Evolutionary conservation across 768 basidiomycete genomes (phyloP).

Genomic region (Lactarius psammicola): DNA sequence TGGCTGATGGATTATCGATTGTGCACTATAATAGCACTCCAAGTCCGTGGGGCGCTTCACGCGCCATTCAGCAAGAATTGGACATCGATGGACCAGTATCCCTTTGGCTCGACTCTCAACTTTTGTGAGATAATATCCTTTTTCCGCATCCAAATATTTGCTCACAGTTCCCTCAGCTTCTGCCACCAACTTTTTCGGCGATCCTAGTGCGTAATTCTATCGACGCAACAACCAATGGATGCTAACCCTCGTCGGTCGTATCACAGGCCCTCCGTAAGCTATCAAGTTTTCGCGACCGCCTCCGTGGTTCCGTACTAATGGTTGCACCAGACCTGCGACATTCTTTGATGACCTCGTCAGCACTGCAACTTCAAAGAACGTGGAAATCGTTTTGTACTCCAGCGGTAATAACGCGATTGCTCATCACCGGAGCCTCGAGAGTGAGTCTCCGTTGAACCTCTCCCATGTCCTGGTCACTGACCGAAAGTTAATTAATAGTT

Average conservation of each 20-base stretch:
- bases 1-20: background rate
- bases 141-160: background rate
- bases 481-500: background rate
- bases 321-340: conserved; percentile 15
- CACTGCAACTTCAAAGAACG: conserved; percentile 9
- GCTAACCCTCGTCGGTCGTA: background rate
- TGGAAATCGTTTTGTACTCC: conserved; percentile 20
- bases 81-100: conserved; percentile 27
- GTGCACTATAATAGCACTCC: conserved; percentile 43
- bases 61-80: conserved; percentile 61
- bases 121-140: conserved; percentile 6
- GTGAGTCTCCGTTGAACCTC: conserved; percentile 1
- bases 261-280: conserved; percentile 12
- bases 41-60: conserved; percentile 59
- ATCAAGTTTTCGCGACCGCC: background rate
- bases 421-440: conserved; percentile 21
- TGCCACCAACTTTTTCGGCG: conserved; percentile 20
- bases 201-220: conserved; percentile 17
- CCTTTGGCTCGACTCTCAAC: conserved; percentile 23
- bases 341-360: conserved; percentile 21
- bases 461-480: background rate
- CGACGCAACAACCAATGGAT: background rate
- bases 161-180: conserved; percentile 12
- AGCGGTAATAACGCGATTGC: conserved; percentile 24
- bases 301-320: background rate